These are phyloP conservation scores for Botrytis fragariae DNA, from an alignment of 2,329 filamentous ascomycete genomes.

Conservation along the genomic window DNA sequence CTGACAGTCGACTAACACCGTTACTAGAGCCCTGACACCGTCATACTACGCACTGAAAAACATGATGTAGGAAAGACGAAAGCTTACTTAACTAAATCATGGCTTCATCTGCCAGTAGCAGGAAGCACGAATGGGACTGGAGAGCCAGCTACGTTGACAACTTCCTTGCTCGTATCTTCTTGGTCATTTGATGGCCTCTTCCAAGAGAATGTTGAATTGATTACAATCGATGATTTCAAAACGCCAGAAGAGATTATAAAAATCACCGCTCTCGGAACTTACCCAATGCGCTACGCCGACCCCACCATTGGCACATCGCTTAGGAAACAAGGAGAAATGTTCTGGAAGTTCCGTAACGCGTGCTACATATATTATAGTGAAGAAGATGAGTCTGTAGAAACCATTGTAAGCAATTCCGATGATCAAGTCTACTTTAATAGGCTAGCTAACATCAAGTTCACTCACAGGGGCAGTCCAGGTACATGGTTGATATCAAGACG, in stretches of 20 bases:
- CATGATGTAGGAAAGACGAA: not conserved
- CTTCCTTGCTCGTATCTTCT: constrained; percentile 16
- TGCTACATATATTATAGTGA: constrained; percentile 19
- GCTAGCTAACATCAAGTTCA: not conserved
- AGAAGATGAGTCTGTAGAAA: constrained; percentile 4
- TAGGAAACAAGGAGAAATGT: constrained; percentile 21
- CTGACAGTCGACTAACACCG: not conserved
- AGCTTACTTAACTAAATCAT: constrained; percentile 16
- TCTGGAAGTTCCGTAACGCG: constrained; percentile 17
- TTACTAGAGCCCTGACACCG: constrained; percentile 15
- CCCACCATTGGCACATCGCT: constrained; percentile 12
- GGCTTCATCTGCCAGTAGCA: constrained; percentile 2
- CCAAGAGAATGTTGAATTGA: constrained; percentile 8
- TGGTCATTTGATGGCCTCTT: constrained; percentile 19
- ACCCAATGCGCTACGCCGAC: constrained; percentile 17
- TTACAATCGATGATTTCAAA: constrained; percentile 13
- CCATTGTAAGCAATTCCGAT: not conserved
- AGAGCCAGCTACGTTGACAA: not conserved
- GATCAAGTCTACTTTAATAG: not conserved
- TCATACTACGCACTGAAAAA: constrained; percentile 9
- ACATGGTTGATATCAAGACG: constrained; percentile 19
- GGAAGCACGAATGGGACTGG: not conserved
- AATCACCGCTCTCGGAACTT: constrained; percentile 11
- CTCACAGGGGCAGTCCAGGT: constrained; percentile 16
- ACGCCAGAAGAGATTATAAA: constrained; percentile 14